Base-by-base conservation (phyloP, 805 yeast species). In the Candida koratica region DNA sequence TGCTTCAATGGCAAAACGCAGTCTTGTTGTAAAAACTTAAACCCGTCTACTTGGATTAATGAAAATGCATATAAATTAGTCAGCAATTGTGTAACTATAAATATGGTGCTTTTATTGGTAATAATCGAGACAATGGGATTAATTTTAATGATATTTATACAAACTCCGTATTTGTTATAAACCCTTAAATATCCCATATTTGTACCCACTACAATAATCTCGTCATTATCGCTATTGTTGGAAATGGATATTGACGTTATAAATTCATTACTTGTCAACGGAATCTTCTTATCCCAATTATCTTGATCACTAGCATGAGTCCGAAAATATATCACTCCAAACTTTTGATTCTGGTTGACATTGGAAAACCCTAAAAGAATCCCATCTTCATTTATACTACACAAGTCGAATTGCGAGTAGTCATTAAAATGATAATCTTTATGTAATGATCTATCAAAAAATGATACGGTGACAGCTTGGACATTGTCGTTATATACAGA, bases 371-470 rank as follows among this genome's bases (percentile, higher is more conserved):
- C 94, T 37, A 86, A 70, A 4, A 86, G 52, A 2, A 82, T 58
- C 2, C 93, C 96, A 1, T 67, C 69, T 12, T 71, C 73, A 34
- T 81, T 80, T 50, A 90, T 67, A 1, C 84, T 75, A 17, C 95
- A 90, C 35, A 86, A 58, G 53, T 87, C 95, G 57, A 71, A 86
- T 10, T 75, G 71, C 42, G 71, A 69, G 30, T 75, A 57, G 58
- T 90, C 97, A 32, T 79, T 81, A 60, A 90, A 89, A 58, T 87
- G 90, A 50, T 86, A 86, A 49, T 87, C 96, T 39, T 79, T 75
- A 52, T 81, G 82, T 9, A 71, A 51, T 0, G 86, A 77, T 36
- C 82, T 68, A 54, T 90, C 97, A 51, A 86, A 87, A 52, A 93
- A 90, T 10, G 86, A 76, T 2, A 89, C 86, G 0, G 96, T 89